Evolutionary conservation across 768 basidiomycete genomes (phyloP).

Genomic region (Termitomyces sp.): DNA sequence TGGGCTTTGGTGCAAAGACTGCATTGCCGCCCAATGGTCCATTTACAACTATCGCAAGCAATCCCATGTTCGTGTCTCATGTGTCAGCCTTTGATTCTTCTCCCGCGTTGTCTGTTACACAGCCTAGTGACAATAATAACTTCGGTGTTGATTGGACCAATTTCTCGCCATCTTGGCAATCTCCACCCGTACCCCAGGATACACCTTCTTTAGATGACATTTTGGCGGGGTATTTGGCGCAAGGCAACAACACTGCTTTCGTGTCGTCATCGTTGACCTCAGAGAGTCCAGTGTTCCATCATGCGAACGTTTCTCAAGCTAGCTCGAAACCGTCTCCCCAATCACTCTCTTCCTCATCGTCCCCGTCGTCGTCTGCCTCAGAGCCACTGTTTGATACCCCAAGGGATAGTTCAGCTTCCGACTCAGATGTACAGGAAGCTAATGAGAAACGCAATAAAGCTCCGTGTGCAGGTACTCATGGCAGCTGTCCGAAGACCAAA

Average conservation of each 20-base stretch:
- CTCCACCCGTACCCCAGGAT: conserved; percentile 28
- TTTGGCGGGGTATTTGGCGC: conserved; percentile 31
- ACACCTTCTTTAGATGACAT: conserved; percentile 39
- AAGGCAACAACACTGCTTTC: conserved; percentile 23
- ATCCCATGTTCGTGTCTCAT: conserved; percentile 83
- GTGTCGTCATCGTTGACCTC: conserved; percentile 28
- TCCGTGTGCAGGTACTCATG: not conserved
- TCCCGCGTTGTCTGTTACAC: conserved; percentile 19
- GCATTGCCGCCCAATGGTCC: conserved; percentile 41
- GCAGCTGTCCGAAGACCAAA: conserved; percentile 49
- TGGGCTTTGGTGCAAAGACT: conserved; percentile 46
- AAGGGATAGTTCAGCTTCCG: conserved; percentile 25
- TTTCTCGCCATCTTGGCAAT: conserved; percentile 39
- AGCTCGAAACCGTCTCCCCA: conserved; percentile 13
- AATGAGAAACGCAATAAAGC: conserved; percentile 11
- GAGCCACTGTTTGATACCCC: conserved; percentile 30
- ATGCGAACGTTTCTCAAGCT: conserved; percentile 19
- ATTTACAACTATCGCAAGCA: conserved; percentile 78
- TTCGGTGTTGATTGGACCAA: conserved; percentile 44
- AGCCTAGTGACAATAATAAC: conserved; percentile 17
- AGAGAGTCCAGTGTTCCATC: conserved; percentile 54
- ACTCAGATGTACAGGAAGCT: conserved; percentile 19
- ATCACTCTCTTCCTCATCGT: conserved; percentile 37
- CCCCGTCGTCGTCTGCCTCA: conserved; percentile 24
- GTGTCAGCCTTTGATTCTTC: conserved; percentile 49